Evolutionary conservation across 257 asterid genomes (phyloP).

Genomic region (Solanum ossicruentum): DNA sequence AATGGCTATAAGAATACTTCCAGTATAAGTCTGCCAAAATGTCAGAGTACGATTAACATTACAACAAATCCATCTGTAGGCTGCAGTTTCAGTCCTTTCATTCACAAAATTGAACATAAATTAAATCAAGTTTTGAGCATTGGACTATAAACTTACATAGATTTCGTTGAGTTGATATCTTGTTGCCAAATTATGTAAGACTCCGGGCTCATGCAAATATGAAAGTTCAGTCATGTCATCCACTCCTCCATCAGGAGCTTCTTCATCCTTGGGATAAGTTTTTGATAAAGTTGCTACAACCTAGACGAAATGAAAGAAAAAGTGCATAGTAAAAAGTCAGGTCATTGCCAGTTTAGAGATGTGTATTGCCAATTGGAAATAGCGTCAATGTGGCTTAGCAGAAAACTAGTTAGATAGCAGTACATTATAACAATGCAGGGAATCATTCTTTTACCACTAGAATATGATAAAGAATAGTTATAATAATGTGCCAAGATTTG

Average conservation of each 20-base stretch:
- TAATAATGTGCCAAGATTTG: neutral
- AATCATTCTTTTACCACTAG: neutral
- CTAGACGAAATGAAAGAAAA: conserved; percentile 24
- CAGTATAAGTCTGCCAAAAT: conserved; percentile 85
- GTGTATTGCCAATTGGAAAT: neutral
- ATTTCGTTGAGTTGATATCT: conserved; percentile 89
- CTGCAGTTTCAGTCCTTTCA: conserved; percentile 4
- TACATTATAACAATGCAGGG: neutral
- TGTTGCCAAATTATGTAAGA: conserved; percentile 72
- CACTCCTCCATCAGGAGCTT: conserved; percentile 88
- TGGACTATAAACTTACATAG: conserved; percentile 43
- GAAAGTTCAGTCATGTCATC: conserved; percentile 98
- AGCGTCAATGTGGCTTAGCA: neutral
- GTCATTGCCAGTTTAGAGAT: neutral
- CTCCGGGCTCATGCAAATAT: conserved; percentile 95
- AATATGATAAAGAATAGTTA: neutral
- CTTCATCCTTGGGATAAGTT: conserved; percentile 83
- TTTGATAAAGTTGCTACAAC: conserved; percentile 39
- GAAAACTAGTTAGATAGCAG: neutral
- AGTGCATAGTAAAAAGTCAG: neutral
- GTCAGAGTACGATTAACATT: conserved; percentile 14
- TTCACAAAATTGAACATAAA: conserved; percentile 4
- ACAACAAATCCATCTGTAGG: conserved; percentile 6
- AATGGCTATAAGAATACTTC: conserved; percentile 95
- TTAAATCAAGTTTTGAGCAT: neutral